Evolutionary conservation across 495 filamentous ascomycete genomes (phyloP).

Genomic region (Aspergillus conjunctus): DNA sequence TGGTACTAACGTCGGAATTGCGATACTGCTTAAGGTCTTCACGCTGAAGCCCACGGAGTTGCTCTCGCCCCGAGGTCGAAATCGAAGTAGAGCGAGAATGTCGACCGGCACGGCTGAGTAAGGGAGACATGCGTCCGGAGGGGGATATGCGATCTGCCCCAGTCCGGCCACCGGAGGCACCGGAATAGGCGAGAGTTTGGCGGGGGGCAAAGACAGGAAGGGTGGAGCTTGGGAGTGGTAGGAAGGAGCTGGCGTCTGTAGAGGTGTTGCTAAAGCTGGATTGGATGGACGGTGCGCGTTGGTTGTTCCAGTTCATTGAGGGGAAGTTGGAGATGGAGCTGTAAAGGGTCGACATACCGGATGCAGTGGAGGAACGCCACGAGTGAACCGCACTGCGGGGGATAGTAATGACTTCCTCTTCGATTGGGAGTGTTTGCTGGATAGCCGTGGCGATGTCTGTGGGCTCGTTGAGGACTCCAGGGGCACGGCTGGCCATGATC

Average conservation of each 20-base stretch:
- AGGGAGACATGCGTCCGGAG: slow-evolving; percentile 21
- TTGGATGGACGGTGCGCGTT: slow-evolving; percentile 32
- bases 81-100: slow-evolving; percentile 31
- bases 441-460: slow-evolving; percentile 33
- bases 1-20: slow-evolving; percentile 46
- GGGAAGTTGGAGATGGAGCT: slow-evolving; percentile 34
- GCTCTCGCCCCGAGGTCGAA: slow-evolving; percentile 39
- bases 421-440: slow-evolving; percentile 35
- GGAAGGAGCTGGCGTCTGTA: slow-evolving; percentile 37
- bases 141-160: slow-evolving; percentile 22
- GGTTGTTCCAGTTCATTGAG: slow-evolving; percentile 16
- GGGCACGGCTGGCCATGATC: slow-evolving; percentile 38
- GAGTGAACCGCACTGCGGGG: slow-evolving; percentile 42
- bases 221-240: slow-evolving; percentile 30
- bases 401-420: slow-evolving; percentile 45
- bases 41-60: slow-evolving; percentile 41
- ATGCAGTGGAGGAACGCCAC: slow-evolving; percentile 43
- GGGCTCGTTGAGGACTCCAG: slow-evolving; percentile 32
- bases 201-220: slow-evolving; percentile 46
- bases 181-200: slow-evolving; percentile 25
- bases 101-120: slow-evolving; percentile 20
- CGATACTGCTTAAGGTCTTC: slow-evolving; percentile 44
- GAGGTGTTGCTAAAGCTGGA: slow-evolving; percentile 39
- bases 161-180: slow-evolving; percentile 23
- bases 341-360: slow-evolving; percentile 42